A percentile compares a stretch with the other conserved stretches of the same genome.
These are phyloP conservation scores for Cytospora piceae DNA, from an alignment of 2,329 filamentous ascomycete genomes.

Conservation along the genomic window DNA sequence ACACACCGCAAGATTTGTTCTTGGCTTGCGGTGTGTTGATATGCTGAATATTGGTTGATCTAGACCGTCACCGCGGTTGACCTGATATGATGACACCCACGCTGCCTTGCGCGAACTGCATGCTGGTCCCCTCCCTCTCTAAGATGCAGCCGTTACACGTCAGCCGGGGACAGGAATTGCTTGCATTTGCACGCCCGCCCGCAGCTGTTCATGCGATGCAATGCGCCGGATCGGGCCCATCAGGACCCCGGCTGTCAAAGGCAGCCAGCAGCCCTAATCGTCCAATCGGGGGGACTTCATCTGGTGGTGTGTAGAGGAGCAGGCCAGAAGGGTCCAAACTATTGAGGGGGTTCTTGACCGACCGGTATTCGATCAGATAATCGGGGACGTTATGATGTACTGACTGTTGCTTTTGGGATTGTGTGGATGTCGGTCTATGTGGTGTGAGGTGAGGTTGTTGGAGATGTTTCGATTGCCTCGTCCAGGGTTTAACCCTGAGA, in stretches of 20 bases:
- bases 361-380: background rate
- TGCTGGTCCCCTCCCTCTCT: too few relatives aligned
- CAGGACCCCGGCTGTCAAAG: background rate
- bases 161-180: too few relatives aligned
- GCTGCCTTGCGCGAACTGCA: too few relatives aligned
- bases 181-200: background rate
- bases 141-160: background rate
- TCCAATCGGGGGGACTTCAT: background rate
- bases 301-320: background rate
- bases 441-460: background rate
- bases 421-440: background rate
- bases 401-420: background rate
- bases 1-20: background rate
- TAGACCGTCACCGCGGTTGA: background rate
- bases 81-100: background rate
- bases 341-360: background rate
- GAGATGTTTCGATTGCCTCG: background rate
- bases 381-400: background rate
- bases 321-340: background rate
- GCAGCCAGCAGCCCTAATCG: background rate
- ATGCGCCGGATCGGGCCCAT: background rate
- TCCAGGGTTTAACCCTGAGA: background rate
- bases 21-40: background rate
- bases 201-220: background rate
- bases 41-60: background rate